Evolutionary conservation across 176 grass and related monocot genomes (phyloP).

Genomic region (Tuctoria greenei): DNA sequence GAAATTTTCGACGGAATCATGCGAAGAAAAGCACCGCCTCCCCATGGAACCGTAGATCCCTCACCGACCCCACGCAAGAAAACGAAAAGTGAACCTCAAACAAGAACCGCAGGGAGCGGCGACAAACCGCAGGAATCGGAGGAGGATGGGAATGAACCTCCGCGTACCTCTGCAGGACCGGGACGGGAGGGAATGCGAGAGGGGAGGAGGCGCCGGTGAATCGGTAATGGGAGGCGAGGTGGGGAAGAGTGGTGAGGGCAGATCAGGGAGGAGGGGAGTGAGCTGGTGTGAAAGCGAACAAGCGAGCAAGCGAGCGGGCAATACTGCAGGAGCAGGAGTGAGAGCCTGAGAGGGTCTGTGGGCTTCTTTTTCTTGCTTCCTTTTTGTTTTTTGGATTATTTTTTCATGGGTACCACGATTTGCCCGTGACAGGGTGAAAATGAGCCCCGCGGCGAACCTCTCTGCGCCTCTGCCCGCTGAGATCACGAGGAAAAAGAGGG

Average conservation of each 20-base stretch:
- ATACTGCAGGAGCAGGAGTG: not conserved
- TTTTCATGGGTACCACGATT: slow-evolving; percentile 20
- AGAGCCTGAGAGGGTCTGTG: not conserved
- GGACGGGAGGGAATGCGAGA: slow-evolving; percentile 6
- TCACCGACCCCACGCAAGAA: not conserved
- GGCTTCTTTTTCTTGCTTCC: not conserved
- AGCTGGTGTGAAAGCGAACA: not conserved
- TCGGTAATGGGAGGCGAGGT: not conserved
- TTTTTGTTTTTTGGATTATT: not conserved
- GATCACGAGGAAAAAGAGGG: slow-evolving; percentile 6
- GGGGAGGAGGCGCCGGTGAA: not conserved
- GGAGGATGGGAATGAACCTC: not conserved
- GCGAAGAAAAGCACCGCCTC: not conserved
- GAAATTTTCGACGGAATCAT: not conserved
- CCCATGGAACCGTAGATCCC: not conserved
- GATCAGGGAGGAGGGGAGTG: too few species aligned
- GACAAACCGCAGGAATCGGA: not conserved
- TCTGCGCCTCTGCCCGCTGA: not conserved
- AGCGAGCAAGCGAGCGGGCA: not conserved
- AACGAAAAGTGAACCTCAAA: not conserved
- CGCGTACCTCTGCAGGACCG: slow-evolving; percentile 1
- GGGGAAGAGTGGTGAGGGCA: not conserved
- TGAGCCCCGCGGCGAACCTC: not conserved
- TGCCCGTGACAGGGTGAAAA: slow-evolving; percentile 23
- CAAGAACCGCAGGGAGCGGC: not conserved